These are phyloP conservation scores for Pythium rhizo-oryzae DNA, from an alignment of 352 stramenopile genomes.

Conservation along the genomic window DNA sequence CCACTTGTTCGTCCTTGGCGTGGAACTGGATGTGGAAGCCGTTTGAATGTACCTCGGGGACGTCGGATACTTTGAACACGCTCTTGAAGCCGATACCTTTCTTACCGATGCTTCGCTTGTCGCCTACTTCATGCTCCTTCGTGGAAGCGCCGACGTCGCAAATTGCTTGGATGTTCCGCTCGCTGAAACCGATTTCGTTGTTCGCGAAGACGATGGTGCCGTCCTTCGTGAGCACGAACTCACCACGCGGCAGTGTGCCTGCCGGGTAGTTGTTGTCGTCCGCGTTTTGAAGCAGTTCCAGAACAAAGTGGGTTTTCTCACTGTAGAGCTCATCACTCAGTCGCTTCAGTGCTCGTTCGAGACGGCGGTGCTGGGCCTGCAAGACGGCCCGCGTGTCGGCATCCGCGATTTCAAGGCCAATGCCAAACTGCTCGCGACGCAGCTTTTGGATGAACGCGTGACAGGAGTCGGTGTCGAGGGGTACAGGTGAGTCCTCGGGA, in stretches of 20 bases:
- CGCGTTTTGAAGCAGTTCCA: conserved; percentile 89
- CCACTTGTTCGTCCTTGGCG: conserved; percentile 49
- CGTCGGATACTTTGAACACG: conserved; percentile 89
- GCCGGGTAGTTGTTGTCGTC: conserved; percentile 79
- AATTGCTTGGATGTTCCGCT: conserved; percentile 77
- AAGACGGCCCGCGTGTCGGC: conserved; percentile 59
- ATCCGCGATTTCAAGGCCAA: conserved; percentile 69
- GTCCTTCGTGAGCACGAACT: conserved; percentile 57
- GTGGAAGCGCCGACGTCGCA: conserved; percentile 89
- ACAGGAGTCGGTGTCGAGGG: conserved; percentile 27
- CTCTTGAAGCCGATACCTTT: conserved; percentile 93
- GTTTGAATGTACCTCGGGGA: conserved; percentile 87
- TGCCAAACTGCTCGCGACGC: conserved; percentile 76
- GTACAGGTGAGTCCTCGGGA: background rate
- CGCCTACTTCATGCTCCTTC: conserved; percentile 42
- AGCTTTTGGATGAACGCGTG: conserved; percentile 61
- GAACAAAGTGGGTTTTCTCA: conserved; percentile 87
- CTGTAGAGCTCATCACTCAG: conserved; percentile 88
- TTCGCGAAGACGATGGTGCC: conserved; percentile 79
- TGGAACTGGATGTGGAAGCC: conserved; percentile 86
- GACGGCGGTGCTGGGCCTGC: conserved; percentile 71
- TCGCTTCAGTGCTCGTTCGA: conserved; percentile 84
- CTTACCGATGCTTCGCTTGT: conserved; percentile 77
- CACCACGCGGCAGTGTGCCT: conserved; percentile 45
- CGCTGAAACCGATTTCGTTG: conserved; percentile 85